Evolutionary conservation across 345 rosid species (phyloP).

Genomic region (Balakata baccata): DNA sequence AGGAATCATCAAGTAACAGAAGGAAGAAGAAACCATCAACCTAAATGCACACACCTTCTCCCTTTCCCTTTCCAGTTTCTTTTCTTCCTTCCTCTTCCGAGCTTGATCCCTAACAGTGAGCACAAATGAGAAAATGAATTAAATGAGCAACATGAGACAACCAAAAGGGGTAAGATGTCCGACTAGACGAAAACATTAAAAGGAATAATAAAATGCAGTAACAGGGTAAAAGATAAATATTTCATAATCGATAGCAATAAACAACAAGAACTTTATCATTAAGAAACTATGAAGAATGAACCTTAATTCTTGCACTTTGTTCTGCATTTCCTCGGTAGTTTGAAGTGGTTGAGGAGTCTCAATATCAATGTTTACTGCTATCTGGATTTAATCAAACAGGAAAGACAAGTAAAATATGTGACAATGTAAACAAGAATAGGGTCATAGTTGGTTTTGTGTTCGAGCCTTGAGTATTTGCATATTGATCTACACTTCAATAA

Average conservation of each 20-base stretch:
- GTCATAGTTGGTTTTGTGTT: too few relatives aligned
- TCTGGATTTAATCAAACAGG: conserved; percentile 37
- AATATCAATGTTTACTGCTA: conserved; percentile 61
- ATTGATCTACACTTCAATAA: neutral
- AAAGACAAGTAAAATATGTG: conserved; percentile 10
- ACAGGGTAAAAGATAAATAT: neutral
- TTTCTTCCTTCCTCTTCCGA: conserved; percentile 42
- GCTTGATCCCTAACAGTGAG: conserved; percentile 46
- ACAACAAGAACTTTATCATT: neutral
- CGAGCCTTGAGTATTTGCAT: too few relatives aligned
- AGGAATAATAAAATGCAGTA: neutral
- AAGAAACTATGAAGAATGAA: conserved; percentile 23
- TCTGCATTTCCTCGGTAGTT: conserved; percentile 42
- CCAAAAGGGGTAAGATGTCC: neutral
- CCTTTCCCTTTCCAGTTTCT: conserved; percentile 50
- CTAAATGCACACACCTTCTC: conserved; percentile 51
- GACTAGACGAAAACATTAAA: neutral
- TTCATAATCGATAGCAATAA: neutral
- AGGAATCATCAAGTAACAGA: neutral
- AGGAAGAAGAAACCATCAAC: neutral
- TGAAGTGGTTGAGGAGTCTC: conserved; percentile 45
- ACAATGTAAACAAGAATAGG: conserved; percentile 12
- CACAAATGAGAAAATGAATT: conserved; percentile 9
- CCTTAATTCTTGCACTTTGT: conserved; percentile 54
- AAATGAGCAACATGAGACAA: neutral